Base-by-base conservation (phyloP, 2,329 filamentous ascomycete species). In the Arthrobotrys musiformis region DNA sequence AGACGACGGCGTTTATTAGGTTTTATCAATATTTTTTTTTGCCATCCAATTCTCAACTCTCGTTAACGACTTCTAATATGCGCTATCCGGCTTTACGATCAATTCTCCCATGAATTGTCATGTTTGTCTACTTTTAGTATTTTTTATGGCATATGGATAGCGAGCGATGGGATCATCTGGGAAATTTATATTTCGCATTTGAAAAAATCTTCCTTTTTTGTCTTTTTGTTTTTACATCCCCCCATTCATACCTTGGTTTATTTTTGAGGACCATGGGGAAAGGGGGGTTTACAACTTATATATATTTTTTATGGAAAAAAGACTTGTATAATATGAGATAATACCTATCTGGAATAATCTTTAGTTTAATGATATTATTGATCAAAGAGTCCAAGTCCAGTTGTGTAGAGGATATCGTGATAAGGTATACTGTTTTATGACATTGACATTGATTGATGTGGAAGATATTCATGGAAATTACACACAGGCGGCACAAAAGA, bases 11-110 rank as follows among this genome's bases (percentile, higher is more conserved):
- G 54, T 58, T 40, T 19, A 2, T 58, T 7, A 19, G 54, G 5
- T 19, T 7, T 37, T n/a, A 7, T 50, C n/a, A n/a, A 2, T 42
- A 17, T 42, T 7, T 42, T 17, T 19, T 17, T 19, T 42, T 33
- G 5, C 30, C 30, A 33, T 40, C 11, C 8, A 40, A 22, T 58
- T 58, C 54, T 40, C 19, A 7, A 58, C 54, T 58, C 24, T 58
- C 54, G 54, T 58, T 58, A 58, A 58, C 33, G 54, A 58, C 19
- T 40, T n/a, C 33, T 58, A 58, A 58, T 37, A 58, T 11, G 54
- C 40, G 54, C 17, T 19, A 58, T 37, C 30, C 26, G 54, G 15
- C 6, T n/a, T 58, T 26, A 58, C 9, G 54, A 58, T 58, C 33
- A 54, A 40, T 40, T n/a, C 33, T 40, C 24, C 6, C n/a, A 56